Conservation (phyloP, 306 rosid genomes). For the cucumber (Cucumis sativus) region Cucumber_9930_V3 NC_026660.2:6818501-6819000, state of each 20-base stretch:
- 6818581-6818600: neutral
- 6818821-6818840: neutral
- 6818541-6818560: neutral
- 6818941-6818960: conserved; percentile 11
- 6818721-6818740: neutral
- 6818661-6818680: neutral
- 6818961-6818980: conserved; percentile 80
- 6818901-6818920: neutral
- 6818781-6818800: neutral
- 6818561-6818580: neutral
- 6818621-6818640: neutral
- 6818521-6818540: neutral
- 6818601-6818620: neutral
- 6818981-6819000: conserved; percentile 93
- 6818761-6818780: neutral
- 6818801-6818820: neutral
- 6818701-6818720: neutral
- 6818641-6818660: neutral
- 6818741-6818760: neutral
- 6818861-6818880: neutral
- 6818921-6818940: neutral
- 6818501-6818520: neutral
- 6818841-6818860: neutral
- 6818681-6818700: neutral
- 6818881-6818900: neutral